Evolutionary conservation across 2,329 filamentous ascomycete species (phyloP).

Genomic region (Ciborinia camelliae): DNA sequence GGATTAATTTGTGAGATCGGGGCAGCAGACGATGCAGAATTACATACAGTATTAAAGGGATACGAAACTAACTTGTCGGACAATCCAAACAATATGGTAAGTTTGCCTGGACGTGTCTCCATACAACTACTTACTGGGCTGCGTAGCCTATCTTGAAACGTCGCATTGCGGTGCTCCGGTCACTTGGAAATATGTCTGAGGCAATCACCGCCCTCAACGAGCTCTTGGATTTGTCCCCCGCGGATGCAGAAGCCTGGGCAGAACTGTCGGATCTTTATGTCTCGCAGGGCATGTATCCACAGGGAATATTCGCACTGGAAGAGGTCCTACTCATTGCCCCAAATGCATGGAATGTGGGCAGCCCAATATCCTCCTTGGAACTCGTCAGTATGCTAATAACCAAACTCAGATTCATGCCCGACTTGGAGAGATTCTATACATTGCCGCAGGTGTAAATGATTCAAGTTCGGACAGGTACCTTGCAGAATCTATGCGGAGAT

Average conservation of each 20-base stretch:
- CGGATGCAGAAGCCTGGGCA: constrained; percentile 89
- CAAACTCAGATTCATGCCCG: constrained; percentile 71
- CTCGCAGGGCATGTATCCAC: constrained; percentile 70
- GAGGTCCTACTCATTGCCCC: constrained; percentile 84
- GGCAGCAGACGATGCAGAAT: constrained; percentile 60
- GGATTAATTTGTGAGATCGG: constrained; percentile 83
- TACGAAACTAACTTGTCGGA: constrained; percentile 74
- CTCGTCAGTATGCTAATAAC: constrained; percentile 29
- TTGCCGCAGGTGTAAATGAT: constrained; percentile 54
- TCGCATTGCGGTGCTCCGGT: constrained; percentile 73
- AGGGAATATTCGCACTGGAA: constrained; percentile 85
- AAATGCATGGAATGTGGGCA: constrained; percentile 89
- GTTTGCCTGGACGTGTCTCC: constrained; percentile 37
- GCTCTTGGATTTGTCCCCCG: constrained; percentile 79
- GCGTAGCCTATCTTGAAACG: constrained; percentile 78
- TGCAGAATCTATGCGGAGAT: constrained; percentile 74
- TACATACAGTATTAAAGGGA: constrained; percentile 68
- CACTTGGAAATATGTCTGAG: constrained; percentile 65
- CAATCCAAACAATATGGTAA: constrained; percentile 75
- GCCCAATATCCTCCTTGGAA: background rate
- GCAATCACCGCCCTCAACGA: constrained; percentile 71
- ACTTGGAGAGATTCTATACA: constrained; percentile 77
- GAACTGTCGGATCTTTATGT: constrained; percentile 88
- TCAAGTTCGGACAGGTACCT: constrained; percentile 50
- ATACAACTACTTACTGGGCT: constrained; percentile 35